Percentiles rank a stretch among this genome's conserved stretches.
Conservation (phyloP, 768 basidiomycete genomes). For the Hypholoma fasciculare region DNA sequence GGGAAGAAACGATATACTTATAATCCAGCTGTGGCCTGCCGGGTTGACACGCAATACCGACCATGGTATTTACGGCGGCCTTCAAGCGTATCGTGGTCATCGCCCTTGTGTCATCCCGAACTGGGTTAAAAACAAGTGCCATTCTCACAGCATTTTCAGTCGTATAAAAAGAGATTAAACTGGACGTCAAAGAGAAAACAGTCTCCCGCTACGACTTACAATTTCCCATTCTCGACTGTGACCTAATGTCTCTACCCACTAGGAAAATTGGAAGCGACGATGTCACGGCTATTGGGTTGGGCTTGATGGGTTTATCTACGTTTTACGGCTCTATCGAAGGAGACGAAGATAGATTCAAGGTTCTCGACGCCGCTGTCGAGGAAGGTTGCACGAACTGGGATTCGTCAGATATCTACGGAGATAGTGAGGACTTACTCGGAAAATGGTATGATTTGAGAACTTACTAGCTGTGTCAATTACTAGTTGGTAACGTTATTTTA, state of each 20-base stretch:
- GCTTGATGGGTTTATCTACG: slow-evolving; percentile 56
- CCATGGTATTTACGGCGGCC: too few relatives aligned
- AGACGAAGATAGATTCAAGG: slow-evolving; percentile 63
- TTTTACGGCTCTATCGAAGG: slow-evolving; percentile 38
- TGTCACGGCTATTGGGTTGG: slow-evolving; percentile 60
- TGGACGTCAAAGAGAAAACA: too few relatives aligned
- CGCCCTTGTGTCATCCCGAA: too few relatives aligned
- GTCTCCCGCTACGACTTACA: not conserved
- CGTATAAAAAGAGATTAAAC: too few relatives aligned
- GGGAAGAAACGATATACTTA: too few relatives aligned
- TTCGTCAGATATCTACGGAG: slow-evolving; percentile 45
- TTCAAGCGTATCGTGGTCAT: too few relatives aligned
- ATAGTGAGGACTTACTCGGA: slow-evolving; percentile 43
- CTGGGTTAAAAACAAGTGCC: too few relatives aligned
- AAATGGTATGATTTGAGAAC: slow-evolving; percentile 33
- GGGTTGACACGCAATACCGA: too few relatives aligned
- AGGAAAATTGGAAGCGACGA: slow-evolving; percentile 43
- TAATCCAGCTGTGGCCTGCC: too few relatives aligned
- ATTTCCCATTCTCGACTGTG: not conserved
- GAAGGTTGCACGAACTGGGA: slow-evolving; percentile 50
- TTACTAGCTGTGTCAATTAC: not conserved
- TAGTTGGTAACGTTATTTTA: not conserved
- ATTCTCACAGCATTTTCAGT: too few relatives aligned
- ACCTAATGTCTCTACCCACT: slow-evolving; percentile 17
- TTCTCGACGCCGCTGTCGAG: slow-evolving; percentile 42